Percentiles rank a stretch among this genome's conserved stretches.
phyloP scores from a whole-genome alignment of 2,329 filamentous ascomycete genomes.

The Exophiala oligosperma region DNA sequence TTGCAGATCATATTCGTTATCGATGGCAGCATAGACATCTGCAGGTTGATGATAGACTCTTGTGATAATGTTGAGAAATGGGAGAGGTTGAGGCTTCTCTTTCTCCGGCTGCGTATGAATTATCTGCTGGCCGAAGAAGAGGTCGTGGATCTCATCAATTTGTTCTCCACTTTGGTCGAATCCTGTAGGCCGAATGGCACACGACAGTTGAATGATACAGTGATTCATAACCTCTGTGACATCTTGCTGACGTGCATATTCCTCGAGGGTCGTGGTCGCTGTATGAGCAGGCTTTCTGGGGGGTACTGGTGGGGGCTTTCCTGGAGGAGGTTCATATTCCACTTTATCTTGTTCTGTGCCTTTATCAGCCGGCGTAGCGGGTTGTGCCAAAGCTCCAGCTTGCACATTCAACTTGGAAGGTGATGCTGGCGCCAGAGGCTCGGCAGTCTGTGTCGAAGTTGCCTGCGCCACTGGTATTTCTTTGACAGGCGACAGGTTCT shows the following conservation, averaged over 20 bases:
- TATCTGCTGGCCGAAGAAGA: constrained; percentile 48
- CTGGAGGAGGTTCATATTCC: constrained; percentile 32
- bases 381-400: constrained; percentile 22
- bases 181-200: constrained; percentile 73
- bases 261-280: constrained; percentile 39
- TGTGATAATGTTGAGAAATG: constrained; percentile 63
- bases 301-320: constrained; percentile 58
- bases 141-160: constrained; percentile 72
- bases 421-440: constrained; percentile 33
- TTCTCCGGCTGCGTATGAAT: constrained; percentile 30
- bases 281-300: constrained; percentile 41
- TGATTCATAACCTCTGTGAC: constrained; percentile 95
- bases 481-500: constrained; percentile 37
- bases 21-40: constrained; percentile 80
- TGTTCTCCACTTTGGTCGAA: constrained; percentile 72
- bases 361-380: constrained; percentile 10
- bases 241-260: constrained; percentile 78
- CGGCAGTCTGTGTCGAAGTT: constrained; percentile 25
- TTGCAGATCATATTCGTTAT: constrained; percentile 80
- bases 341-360: constrained; percentile 12
- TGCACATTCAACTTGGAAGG: constrained; percentile 30
- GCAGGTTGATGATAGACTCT: constrained; percentile 48
- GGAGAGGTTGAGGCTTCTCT: constrained; percentile 34
- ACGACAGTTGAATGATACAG: constrained; percentile 85
- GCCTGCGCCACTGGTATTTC: constrained; percentile 12